A percentile compares a stretch with the other conserved stretches of the same genome.
Evolutionary conservation across 2,329 filamentous ascomycete species (phyloP).

Genomic region (Sordariomycetes sp.): DNA sequence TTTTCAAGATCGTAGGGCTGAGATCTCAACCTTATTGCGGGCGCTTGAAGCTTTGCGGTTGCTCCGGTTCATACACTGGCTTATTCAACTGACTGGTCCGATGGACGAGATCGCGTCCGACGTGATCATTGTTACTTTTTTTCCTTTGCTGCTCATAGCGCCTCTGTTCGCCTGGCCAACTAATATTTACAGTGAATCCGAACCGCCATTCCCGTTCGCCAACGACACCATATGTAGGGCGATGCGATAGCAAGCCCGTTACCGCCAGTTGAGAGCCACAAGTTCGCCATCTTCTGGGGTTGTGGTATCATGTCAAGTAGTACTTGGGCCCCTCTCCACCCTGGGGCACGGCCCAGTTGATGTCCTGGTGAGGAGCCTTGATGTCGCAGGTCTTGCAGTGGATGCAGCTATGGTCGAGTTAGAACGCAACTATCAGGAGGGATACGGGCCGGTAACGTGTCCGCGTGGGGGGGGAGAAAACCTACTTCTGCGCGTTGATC

Average conservation of each 20-base stretch:
- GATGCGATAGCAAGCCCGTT: background rate
- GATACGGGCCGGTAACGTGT: background rate
- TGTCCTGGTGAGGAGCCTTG: slow-evolving; percentile 92
- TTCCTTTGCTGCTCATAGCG: too few relatives aligned
- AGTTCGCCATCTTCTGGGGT: background rate
- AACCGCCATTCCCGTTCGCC: too few relatives aligned
- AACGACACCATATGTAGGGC: background rate
- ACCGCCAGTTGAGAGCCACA: background rate
- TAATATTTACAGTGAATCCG: too few relatives aligned
- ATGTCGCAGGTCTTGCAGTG: slow-evolving; percentile 99
- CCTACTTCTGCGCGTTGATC: slow-evolving; percentile 96
- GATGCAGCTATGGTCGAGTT: slow-evolving; percentile 58
- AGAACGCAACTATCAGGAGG: background rate
- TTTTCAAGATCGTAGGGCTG: background rate
- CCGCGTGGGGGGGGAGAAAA: slow-evolving; percentile 13
- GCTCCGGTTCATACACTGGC: too few relatives aligned
- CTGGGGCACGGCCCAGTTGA: slow-evolving; percentile 93
- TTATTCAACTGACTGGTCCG: too few relatives aligned
- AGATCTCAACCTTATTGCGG: background rate
- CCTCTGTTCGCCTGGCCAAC: too few relatives aligned
- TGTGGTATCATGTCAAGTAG: slow-evolving; percentile 47
- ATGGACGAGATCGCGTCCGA: too few relatives aligned
- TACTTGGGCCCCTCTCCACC: slow-evolving; percentile 73
- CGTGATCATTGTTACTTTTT: too few relatives aligned
- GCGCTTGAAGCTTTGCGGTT: background rate